Conservation (phyloP, 345 rosid species). For the Arabidopsis suecica region DNA sequence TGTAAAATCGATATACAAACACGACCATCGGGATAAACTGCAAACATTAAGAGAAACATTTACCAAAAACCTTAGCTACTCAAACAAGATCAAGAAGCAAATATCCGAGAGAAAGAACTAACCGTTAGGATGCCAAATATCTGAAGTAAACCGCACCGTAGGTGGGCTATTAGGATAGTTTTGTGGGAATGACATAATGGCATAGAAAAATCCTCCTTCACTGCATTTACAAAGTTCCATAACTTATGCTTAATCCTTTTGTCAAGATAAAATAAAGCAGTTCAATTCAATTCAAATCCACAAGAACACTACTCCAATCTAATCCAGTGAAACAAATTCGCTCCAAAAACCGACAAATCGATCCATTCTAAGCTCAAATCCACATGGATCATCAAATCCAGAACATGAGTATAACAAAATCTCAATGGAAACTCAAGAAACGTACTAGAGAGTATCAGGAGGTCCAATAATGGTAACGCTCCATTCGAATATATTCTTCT, state of each 20-base stretch:
- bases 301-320: background rate
- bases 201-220: slow-evolving; percentile 86
- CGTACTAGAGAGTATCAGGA: slow-evolving; percentile 95
- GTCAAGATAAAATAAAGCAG: background rate
- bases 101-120: slow-evolving; percentile 2
- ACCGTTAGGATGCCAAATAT: slow-evolving; percentile 66
- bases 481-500: slow-evolving; percentile 94
- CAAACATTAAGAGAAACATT: background rate
- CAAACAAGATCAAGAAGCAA: background rate
- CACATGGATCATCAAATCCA: slow-evolving; percentile 18
- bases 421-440: slow-evolving; percentile 56
- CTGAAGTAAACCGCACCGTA: slow-evolving; percentile 57
- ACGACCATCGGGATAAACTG: slow-evolving; percentile 55
- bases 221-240: slow-evolving; percentile 46
- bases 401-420: slow-evolving; percentile 22
- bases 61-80: background rate
- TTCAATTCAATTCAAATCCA: slow-evolving; percentile 6
- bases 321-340: slow-evolving; percentile 20
- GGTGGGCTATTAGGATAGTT: slow-evolving; percentile 63
- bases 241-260: background rate
- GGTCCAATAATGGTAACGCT: slow-evolving; percentile 93
- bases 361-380: slow-evolving; percentile 5
- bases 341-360: slow-evolving; percentile 13
- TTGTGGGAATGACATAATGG: slow-evolving; percentile 73
- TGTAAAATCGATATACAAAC: slow-evolving; percentile 66